These are phyloP conservation scores for Monosporozyma aerobia DNA, from an alignment of 805 yeast species.

Conservation along the genomic window DNA sequence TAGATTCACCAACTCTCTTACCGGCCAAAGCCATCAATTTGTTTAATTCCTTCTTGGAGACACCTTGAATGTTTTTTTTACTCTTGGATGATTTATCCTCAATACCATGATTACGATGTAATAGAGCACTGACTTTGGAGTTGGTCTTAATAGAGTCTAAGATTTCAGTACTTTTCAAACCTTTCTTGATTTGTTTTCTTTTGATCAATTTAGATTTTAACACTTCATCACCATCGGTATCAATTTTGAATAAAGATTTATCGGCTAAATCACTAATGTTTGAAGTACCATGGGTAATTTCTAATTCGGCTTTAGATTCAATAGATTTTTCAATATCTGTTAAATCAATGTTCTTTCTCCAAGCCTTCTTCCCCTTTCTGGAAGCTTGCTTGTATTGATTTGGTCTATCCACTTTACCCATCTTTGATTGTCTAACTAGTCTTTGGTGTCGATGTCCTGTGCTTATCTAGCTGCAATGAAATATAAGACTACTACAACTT, in stretches of 20 bases:
- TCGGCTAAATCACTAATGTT: slow-evolving; percentile 20
- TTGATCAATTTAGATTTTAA: slow-evolving; percentile 34
- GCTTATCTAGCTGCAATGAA: too few relatives aligned
- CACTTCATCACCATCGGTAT: slow-evolving; percentile 52
- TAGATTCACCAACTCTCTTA: slow-evolving; percentile 46
- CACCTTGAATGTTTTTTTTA: slow-evolving; percentile 46
- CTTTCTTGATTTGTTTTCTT: slow-evolving; percentile 33
- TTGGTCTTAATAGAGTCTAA: slow-evolving; percentile 43
- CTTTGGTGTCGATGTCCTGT: neutral
- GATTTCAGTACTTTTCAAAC: slow-evolving; percentile 58
- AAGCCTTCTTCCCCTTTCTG: slow-evolving; percentile 86
- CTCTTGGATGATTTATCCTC: slow-evolving; percentile 9
- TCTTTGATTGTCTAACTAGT: neutral
- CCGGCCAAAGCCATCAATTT: slow-evolving; percentile 73
- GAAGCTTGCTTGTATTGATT: slow-evolving; percentile 60
- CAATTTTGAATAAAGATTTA: slow-evolving; percentile 39
- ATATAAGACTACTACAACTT: neutral
- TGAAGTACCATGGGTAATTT: slow-evolving; percentile 28
- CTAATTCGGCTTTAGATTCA: slow-evolving; percentile 58
- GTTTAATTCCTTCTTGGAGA: slow-evolving; percentile 52
- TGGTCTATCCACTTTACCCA: slow-evolving; percentile 34
- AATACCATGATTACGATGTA: slow-evolving; percentile 28
- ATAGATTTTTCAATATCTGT: slow-evolving; percentile 66
- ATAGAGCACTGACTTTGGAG: slow-evolving; percentile 68
- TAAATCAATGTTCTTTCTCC: slow-evolving; percentile 93